A percentile compares a stretch with the other conserved stretches of the same genome.
Conservation (phyloP, 2,329 filamentous ascomycete species). For the Penicillium occitanis region DNA sequence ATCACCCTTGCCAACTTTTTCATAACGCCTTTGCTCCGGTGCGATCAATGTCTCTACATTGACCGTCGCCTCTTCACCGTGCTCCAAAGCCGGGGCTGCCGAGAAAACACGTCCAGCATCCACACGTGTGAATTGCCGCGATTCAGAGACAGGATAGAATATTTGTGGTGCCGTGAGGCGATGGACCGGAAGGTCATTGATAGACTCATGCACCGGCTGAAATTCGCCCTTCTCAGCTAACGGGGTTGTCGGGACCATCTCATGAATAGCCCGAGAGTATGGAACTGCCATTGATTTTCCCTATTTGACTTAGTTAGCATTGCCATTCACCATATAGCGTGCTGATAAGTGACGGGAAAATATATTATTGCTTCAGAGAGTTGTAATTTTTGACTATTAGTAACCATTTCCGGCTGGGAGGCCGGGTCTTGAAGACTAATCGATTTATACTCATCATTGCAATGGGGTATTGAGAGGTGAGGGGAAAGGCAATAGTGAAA, state of each 20-base stretch:
- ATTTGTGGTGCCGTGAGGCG: slow-evolving; percentile 55
- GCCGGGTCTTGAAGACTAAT: slow-evolving; percentile 99
- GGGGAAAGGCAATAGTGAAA: not conserved
- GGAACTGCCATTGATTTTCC: slow-evolving; percentile 72
- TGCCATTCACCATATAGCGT: not conserved
- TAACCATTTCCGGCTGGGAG: slow-evolving; percentile 52
- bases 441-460: slow-evolving; percentile 73
- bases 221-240: slow-evolving; percentile 40
- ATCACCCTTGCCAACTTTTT: slow-evolving; percentile 45
- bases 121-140: slow-evolving; percentile 63
- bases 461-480: slow-evolving; percentile 9
- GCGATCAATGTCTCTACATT: slow-evolving; percentile 35
- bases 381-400: slow-evolving; percentile 67
- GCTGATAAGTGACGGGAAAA: slow-evolving; percentile 8
- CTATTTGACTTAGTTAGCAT: slow-evolving; percentile 48
- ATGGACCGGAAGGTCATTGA: slow-evolving; percentile 64
- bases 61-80: slow-evolving; percentile 26
- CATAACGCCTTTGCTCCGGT: slow-evolving; percentile 36
- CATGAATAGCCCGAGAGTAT: slow-evolving; percentile 72
- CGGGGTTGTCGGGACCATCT: slow-evolving; percentile 74
- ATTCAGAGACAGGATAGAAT: slow-evolving; percentile 65
- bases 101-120: slow-evolving; percentile 64
- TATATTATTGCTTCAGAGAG: slow-evolving; percentile 60
- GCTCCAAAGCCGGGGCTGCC: slow-evolving; percentile 41
- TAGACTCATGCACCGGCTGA: slow-evolving; percentile 56